Conservation (phyloP, 768 basidiomycete genomes). For the Lyophyllum decastes region DNA sequence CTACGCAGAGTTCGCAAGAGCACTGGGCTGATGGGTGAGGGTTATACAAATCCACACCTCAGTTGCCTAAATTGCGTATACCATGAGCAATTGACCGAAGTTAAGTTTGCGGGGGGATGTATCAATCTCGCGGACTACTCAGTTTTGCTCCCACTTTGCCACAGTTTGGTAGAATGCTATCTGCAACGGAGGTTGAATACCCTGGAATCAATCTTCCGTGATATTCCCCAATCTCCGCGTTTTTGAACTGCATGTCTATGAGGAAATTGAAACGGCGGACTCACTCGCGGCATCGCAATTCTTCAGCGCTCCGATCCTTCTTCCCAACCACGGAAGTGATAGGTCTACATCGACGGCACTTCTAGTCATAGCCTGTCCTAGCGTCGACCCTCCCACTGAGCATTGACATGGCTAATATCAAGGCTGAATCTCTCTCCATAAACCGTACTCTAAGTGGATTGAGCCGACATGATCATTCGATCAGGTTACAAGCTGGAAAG, state of each 20-base stretch:
- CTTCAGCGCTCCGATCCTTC: too few species aligned
- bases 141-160: neutral
- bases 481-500: neutral
- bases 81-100: neutral
- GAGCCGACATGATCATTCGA: neutral
- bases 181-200: neutral
- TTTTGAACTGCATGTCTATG: too few species aligned
- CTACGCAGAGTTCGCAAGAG: neutral
- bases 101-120: neutral
- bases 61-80: too few species aligned
- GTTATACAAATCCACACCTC: too few species aligned
- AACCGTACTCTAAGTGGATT: neutral
- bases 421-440: neutral
- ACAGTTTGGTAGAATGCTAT: neutral
- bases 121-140: neutral
- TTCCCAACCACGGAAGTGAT: too few species aligned
- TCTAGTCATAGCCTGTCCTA: too few species aligned
- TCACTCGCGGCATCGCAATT: too few species aligned
- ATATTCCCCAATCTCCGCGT: neutral
- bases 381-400: neutral
- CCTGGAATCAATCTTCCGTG: neutral
- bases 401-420: neutral
- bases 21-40: too few species aligned
- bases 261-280: too few species aligned
- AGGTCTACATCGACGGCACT: too few species aligned